Evolutionary conservation across 306 rosid species (phyloP).

Genomic region (Acacia acuminata): DNA sequence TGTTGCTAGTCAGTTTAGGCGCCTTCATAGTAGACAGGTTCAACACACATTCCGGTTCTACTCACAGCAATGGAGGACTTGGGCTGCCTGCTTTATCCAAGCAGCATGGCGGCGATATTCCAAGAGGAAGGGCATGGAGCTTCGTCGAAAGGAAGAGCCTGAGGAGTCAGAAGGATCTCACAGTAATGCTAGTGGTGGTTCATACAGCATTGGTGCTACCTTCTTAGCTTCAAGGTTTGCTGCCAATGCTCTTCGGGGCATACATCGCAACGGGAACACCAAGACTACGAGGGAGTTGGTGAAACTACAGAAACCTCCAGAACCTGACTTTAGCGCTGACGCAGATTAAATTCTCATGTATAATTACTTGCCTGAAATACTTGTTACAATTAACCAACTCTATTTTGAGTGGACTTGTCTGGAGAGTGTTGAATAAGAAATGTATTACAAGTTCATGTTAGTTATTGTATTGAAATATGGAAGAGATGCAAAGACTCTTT

Average conservation of each 20-base stretch:
- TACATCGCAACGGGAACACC: slow-evolving; percentile 70
- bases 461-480: slow-evolving; percentile 4
- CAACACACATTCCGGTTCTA: slow-evolving; percentile 96
- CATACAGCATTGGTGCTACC: slow-evolving; percentile 75
- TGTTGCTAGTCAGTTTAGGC: slow-evolving; percentile 89
- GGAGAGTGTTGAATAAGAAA: slow-evolving; percentile 12
- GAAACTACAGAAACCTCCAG: slow-evolving; percentile 86
- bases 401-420: neutral
- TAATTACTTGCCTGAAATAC: slow-evolving; percentile 16
- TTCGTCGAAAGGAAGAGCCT: slow-evolving; percentile 59
- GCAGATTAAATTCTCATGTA: slow-evolving; percentile 46
- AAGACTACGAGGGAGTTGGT: slow-evolving; percentile 73
- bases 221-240: slow-evolving; percentile 79
- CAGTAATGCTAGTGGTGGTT: slow-evolving; percentile 40
- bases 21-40: slow-evolving; percentile 92
- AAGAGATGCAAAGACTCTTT: neutral
- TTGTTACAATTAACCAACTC: slow-evolving; percentile 20
- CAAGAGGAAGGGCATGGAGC: slow-evolving; percentile 72
- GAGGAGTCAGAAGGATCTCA: slow-evolving; percentile 49
- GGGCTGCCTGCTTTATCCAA: slow-evolving; percentile 95
- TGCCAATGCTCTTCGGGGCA: slow-evolving; percentile 82
- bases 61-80: slow-evolving; percentile 93
- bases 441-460: slow-evolving; percentile 23
- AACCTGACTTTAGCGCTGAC: slow-evolving; percentile 83
- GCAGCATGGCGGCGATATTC: slow-evolving; percentile 92